Conservation (phyloP, 129 eudicot genomes). For the Erigeron canadensis region DNA sequence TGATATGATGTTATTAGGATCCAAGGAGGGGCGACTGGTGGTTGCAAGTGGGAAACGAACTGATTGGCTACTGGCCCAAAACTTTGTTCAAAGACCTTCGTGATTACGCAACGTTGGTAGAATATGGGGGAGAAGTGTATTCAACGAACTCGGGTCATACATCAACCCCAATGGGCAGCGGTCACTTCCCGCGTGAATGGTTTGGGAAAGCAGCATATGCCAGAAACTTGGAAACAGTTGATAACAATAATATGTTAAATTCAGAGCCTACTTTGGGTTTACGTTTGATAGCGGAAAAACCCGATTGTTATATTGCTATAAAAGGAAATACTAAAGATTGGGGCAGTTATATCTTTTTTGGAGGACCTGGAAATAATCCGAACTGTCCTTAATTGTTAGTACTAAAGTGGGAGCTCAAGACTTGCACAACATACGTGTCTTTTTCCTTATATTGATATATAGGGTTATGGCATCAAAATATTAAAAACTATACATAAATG, state of each 20-base stretch:
- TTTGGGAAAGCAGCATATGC: slow-evolving; percentile 73
- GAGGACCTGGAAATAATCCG: slow-evolving; percentile 76
- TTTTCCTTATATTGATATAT: too few relatives aligned
- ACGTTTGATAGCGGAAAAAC: slow-evolving; percentile 63
- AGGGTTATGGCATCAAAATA: too few relatives aligned
- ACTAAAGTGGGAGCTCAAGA: too few relatives aligned
- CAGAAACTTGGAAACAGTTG: slow-evolving; percentile 64
- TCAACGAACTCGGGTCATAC: slow-evolving; percentile 43
- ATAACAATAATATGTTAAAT: slow-evolving; percentile 49
- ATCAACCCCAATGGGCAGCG: slow-evolving; percentile 83
- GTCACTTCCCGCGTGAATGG: slow-evolving; percentile 72
- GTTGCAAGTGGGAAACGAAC: slow-evolving; percentile 62
- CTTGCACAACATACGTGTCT: too few relatives aligned
- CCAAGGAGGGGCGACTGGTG: slow-evolving; percentile 84
- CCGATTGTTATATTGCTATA: slow-evolving; percentile 65
- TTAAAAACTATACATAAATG: too few relatives aligned
- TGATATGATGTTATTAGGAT: slow-evolving; percentile 47
- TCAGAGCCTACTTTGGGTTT: slow-evolving; percentile 41
- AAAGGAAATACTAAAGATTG: slow-evolving; percentile 52
- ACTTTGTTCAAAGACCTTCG: slow-evolving; percentile 55
- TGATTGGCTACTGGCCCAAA: slow-evolving; percentile 88
- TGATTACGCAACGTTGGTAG: slow-evolving; percentile 55
- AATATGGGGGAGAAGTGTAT: slow-evolving; percentile 79
- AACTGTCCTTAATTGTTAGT: slow-evolving; percentile 46
- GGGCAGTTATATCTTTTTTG: slow-evolving; percentile 78